These are phyloP conservation scores for Gossypium anomalum DNA, from an alignment of 345 rosid genomes.

Conservation along the genomic window DNA sequence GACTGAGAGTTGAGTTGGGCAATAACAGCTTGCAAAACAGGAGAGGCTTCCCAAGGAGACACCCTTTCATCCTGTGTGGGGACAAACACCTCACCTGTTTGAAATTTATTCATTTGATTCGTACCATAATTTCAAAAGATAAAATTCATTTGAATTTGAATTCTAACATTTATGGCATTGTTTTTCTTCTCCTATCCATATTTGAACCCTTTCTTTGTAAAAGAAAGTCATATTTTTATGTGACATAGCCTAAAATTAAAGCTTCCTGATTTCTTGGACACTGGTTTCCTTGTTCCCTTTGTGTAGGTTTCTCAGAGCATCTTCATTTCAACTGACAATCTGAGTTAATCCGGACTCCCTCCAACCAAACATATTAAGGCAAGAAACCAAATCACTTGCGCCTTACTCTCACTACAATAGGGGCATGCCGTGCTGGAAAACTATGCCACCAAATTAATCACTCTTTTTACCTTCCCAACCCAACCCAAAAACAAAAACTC, in stretches of 20 bases:
- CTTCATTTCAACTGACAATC: background rate
- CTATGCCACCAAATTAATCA: background rate
- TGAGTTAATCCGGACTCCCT: conserved; percentile 10
- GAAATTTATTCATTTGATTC: background rate
- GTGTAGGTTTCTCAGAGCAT: background rate
- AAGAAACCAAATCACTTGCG: conserved; percentile 4
- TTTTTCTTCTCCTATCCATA: background rate
- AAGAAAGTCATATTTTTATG: background rate
- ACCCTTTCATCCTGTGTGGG: conserved; percentile 13
- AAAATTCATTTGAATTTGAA: background rate
- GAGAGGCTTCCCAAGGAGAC: background rate
- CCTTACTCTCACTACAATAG: background rate
- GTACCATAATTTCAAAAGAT: background rate
- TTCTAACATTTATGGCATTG: background rate
- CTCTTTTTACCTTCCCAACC: background rate
- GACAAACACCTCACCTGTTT: conserved; percentile 15
- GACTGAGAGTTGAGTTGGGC: background rate
- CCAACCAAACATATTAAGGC: conserved; percentile 20
- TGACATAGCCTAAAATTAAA: background rate
- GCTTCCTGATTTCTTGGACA: background rate
- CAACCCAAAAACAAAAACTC: conserved; percentile 18
- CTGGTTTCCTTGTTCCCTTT: background rate
- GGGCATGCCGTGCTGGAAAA: background rate
- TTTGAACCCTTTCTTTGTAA: background rate
- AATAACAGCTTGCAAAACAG: conserved; percentile 11